Percentiles rank a stretch among this genome's conserved stretches.
Conservation (phyloP, 805 yeast genomes). For the Priceomyces melissophilus region DNA sequence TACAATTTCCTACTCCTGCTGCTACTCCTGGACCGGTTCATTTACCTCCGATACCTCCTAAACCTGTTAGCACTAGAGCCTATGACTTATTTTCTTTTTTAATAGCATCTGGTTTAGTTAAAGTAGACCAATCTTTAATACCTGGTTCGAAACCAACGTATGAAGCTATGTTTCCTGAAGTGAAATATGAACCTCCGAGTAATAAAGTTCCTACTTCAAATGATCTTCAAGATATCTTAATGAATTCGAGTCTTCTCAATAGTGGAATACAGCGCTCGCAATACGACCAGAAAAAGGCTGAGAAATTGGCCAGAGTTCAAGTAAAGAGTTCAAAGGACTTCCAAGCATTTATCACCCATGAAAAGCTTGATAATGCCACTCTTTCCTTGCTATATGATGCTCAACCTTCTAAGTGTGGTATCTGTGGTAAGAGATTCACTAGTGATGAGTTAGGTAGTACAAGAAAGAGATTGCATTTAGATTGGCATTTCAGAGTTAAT, state of each 20-base stretch:
- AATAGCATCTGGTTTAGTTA: constrained; percentile 35
- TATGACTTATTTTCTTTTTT: constrained; percentile 32
- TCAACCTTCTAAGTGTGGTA: constrained; percentile 77
- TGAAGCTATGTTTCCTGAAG: constrained; percentile 27
- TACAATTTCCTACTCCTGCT: constrained; percentile 9
- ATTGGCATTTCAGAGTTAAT: constrained; percentile 94
- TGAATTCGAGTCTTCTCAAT: constrained; percentile 11
- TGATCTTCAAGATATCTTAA: constrained; percentile 21
- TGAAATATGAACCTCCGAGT: constrained; percentile 21
- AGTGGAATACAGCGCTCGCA: constrained; percentile 22
- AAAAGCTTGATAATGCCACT: constrained; percentile 30
- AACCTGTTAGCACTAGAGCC: constrained; percentile 14
- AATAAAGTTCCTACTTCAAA: constrained; percentile 16
- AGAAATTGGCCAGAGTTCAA: constrained; percentile 27
- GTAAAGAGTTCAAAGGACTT: constrained; percentile 13
- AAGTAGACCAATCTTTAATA: constrained; percentile 37
- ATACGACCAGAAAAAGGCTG: constrained; percentile 31
- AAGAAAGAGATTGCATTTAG: constrained; percentile 66
- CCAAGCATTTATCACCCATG: constrained; percentile 37
- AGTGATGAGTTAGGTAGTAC: constrained; percentile 53
- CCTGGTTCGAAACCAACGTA: constrained; percentile 37
- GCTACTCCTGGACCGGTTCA: constrained; percentile 11
- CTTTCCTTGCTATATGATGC: constrained; percentile 48
- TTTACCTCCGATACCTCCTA: constrained; percentile 6
- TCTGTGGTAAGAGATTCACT: constrained; percentile 84